A percentile compares a stretch with the other conserved stretches of the same genome.
Conservation (phyloP, 768 basidiomycete species). For the Hypsizygus marmoreus region DNA sequence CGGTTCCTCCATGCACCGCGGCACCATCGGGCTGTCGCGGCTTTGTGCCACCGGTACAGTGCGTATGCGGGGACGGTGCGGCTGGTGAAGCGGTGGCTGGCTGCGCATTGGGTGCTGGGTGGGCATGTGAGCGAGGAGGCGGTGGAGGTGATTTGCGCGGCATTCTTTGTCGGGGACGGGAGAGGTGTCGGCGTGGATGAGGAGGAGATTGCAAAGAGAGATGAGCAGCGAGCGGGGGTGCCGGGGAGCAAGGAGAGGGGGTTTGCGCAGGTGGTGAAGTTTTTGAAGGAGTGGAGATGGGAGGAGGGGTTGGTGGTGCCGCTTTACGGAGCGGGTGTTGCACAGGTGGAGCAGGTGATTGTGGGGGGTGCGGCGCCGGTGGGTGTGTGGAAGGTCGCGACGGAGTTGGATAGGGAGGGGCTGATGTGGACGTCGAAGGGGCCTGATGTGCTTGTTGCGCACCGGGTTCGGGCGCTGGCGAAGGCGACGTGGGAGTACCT, state of each 20-base stretch:
- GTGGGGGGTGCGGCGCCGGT: constrained; percentile 22
- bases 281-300: constrained; percentile 86
- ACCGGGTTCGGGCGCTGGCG: constrained; percentile 72
- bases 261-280: constrained; percentile 71
- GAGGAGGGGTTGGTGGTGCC: constrained; percentile 73
- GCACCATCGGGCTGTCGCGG: constrained; percentile 83
- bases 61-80: constrained; percentile 87
- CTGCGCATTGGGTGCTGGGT: constrained; percentile 83
- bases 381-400: constrained; percentile 79
- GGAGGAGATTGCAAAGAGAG: constrained; percentile 29
- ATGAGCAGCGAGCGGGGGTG: constrained; percentile 42
- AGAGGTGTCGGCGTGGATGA: constrained; percentile 29
- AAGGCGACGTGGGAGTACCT: constrained; percentile 70
- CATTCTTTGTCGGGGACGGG: constrained; percentile 66
- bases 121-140: constrained; percentile 75
- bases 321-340: constrained; percentile 53
- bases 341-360: constrained; percentile 20
- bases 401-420: constrained; percentile 76
- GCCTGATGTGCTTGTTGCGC: constrained; percentile 73
- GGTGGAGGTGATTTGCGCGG: constrained; percentile 83
- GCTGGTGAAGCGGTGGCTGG: constrained; percentile 91
- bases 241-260: constrained; percentile 81
- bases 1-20: constrained; percentile 79
- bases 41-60: constrained; percentile 74
- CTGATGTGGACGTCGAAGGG: constrained; percentile 72